Percentiles rank a stretch among this genome's conserved stretches.
phyloP scores from a whole-genome alignment of 108 stramenopile species.

The Cyclotella kingstonii region DNA sequence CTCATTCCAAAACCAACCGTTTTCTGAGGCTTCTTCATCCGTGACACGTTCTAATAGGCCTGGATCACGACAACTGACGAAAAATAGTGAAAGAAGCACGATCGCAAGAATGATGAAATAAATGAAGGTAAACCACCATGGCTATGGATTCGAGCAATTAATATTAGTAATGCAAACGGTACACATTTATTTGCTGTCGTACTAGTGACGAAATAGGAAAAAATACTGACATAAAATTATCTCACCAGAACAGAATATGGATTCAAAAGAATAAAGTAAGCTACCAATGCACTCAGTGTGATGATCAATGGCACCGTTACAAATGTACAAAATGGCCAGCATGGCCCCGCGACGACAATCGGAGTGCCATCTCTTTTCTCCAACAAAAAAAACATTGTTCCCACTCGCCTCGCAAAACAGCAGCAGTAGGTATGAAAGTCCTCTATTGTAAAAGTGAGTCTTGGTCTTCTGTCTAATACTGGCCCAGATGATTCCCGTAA shows the following conservation, averaged over 20 bases:
- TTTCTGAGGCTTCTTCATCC: conserved; percentile 82
- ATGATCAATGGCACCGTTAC: conserved; percentile 82
- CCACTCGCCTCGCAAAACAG: conserved; percentile 78
- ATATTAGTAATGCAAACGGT: too few relatives aligned
- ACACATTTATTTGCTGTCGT: too few relatives aligned
- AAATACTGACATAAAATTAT: too few relatives aligned
- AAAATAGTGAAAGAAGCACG: conserved; percentile 68
- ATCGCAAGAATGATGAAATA: conserved; percentile 69
- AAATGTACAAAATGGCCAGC: conserved; percentile 89
- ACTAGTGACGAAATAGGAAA: neutral
- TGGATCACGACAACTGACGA: conserved; percentile 84
- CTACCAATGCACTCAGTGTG: conserved; percentile 56
- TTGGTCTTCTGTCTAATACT: conserved; percentile 16
- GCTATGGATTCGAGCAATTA: conserved; percentile 34
- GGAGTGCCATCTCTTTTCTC: conserved; percentile 77
- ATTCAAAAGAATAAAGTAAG: conserved; percentile 71
- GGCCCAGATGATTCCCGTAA: conserved; percentile 24
- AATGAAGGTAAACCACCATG: conserved; percentile 71
- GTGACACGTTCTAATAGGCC: conserved; percentile 81
- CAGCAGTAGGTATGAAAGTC: conserved; percentile 78
- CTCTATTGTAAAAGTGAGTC: conserved; percentile 19
- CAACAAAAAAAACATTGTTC: conserved; percentile 81
- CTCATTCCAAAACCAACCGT: conserved; percentile 92
- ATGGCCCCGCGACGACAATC: conserved; percentile 84
- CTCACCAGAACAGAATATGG: conserved; percentile 66